Base-by-base conservation (phyloP, 176 grass and related monocot species). In the Alopecurus myosuroides region DNA sequence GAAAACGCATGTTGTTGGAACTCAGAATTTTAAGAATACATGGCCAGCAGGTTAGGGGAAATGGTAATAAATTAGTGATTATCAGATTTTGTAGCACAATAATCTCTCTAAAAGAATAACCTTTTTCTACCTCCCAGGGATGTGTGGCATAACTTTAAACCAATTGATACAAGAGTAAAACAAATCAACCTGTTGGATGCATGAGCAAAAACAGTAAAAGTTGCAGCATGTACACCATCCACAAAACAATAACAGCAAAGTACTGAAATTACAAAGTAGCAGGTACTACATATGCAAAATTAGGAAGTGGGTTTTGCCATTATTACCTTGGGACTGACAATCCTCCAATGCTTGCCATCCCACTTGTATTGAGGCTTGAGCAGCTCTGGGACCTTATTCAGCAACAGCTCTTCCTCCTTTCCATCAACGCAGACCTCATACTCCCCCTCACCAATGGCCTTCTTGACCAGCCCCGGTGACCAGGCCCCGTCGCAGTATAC, bases 281-380 rank as follows among this genome's bases (percentile, higher is more conserved):
- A 78, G 62, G 26, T 31, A 64, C 2, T 34, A 74, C 28, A 17
- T 11, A 81, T 45, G 22, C 34, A 77, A 9, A 7, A 9, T 1
- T 49, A 56, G 6, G 5, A 68, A 63, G 23, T 64, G 46, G 26
- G 37, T 60, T 28, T 26, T 12, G 48, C 39, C 37, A 33, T 12
- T 36, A 26, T 44, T 85, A 88, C 86, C 78, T 92, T 86, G 13
- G 19, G 26, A 12, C 15, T 53, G 0, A 62, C 81, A 63, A 81
- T 76, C 35, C 56, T 88, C 93, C 90, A 92, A 5, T 64, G 30
- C n/a, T 81, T 74, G 69, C 88, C 93, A 70, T 90, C 80, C 93
- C 90, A 95, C 53, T 81, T 73, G 52, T 79, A 85, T 6, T 35
- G 76, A 8, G 76, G 72, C 76, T 89, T 88, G 22, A 95, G 79